A percentile compares a stretch with the other conserved stretches of the same genome.
phyloP scores from a whole-genome alignment of 495 filamentous ascomycete genomes.

The Diplogelasinospora grovesii region DNA sequence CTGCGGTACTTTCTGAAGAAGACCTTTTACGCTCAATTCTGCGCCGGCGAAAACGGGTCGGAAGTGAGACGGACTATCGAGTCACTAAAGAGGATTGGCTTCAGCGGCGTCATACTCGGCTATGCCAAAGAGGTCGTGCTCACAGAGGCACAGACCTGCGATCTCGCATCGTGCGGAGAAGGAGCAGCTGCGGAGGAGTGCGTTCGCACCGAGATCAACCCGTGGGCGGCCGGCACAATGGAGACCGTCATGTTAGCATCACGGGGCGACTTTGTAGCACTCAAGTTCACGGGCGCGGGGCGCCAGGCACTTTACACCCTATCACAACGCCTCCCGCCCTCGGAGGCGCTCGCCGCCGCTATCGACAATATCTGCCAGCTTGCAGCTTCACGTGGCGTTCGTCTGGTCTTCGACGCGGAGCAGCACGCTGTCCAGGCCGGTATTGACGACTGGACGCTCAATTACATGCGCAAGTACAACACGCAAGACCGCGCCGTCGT shows the following conservation, averaged over 20 bases:
- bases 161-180: slow-evolving; percentile 26
- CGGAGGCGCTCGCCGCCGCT: slow-evolving; percentile 55
- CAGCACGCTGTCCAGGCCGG: slow-evolving; percentile 74
- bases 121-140: slow-evolving; percentile 71
- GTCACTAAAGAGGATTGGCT: slow-evolving; percentile 58
- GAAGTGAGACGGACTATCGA: slow-evolving; percentile 57
- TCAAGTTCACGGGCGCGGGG: slow-evolving; percentile 94
- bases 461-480: slow-evolving; percentile 74
- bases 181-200: slow-evolving; percentile 34
- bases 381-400: slow-evolving; percentile 61
- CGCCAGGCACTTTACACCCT: slow-evolving; percentile 62
- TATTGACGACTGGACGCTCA: slow-evolving; percentile 78
- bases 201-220: slow-evolving; percentile 55
- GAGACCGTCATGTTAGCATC: slow-evolving; percentile 68
- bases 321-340: slow-evolving; percentile 50
- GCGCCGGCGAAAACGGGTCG: slow-evolving; percentile 59
- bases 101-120: slow-evolving; percentile 67
- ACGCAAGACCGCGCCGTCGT: slow-evolving; percentile 38
- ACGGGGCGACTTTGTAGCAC: slow-evolving; percentile 74
- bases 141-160: slow-evolving; percentile 41
- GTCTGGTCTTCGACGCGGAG: slow-evolving; percentile 85
- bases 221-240: slow-evolving; percentile 68
- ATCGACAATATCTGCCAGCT: slow-evolving; percentile 72
- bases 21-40: slow-evolving; percentile 83
- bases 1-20: slow-evolving; percentile 56